phyloP scores from a whole-genome alignment of 1,284 basidiomycete genomes.

The Sporisorium iseilematis-ciliati region DNA sequence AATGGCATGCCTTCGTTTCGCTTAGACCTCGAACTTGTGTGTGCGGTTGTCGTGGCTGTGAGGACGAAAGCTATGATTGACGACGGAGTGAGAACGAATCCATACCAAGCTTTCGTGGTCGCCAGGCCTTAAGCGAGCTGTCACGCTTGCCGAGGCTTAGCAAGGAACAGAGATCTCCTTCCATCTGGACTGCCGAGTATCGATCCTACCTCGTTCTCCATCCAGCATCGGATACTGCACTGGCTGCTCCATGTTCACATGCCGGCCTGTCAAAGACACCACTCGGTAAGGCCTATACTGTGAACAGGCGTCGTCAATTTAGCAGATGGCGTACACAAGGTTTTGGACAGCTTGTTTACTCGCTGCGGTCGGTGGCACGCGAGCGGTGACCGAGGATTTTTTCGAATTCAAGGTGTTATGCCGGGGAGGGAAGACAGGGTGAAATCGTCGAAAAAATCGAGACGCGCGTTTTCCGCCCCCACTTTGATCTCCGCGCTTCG shows the following conservation, averaged over 20 bases:
- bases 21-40: not conserved
- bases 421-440: not conserved
- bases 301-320: not conserved
- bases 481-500: not conserved
- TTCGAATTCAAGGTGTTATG: not conserved
- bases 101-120: not conserved
- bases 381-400: not conserved
- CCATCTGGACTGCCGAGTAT: not conserved
- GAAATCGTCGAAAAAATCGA: not conserved
- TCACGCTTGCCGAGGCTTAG: constrained; percentile 15
- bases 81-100: not conserved
- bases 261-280: too few relatives aligned
- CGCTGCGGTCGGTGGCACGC: not conserved
- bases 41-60: not conserved
- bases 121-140: constrained; percentile 17
- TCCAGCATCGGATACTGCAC: too few relatives aligned
- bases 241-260: too few relatives aligned
- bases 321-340: not conserved
- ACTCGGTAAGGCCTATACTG: not conserved
- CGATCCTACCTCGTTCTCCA: not conserved
- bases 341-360: constrained; percentile 13
- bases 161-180: not conserved
- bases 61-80: not conserved
- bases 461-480: not conserved
- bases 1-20: not conserved